Evolutionary conservation across 345 rosid genomes (phyloP), one percentile per base, ranked within the genome.

Genomic region (Gossypium longicalyx): DNA sequence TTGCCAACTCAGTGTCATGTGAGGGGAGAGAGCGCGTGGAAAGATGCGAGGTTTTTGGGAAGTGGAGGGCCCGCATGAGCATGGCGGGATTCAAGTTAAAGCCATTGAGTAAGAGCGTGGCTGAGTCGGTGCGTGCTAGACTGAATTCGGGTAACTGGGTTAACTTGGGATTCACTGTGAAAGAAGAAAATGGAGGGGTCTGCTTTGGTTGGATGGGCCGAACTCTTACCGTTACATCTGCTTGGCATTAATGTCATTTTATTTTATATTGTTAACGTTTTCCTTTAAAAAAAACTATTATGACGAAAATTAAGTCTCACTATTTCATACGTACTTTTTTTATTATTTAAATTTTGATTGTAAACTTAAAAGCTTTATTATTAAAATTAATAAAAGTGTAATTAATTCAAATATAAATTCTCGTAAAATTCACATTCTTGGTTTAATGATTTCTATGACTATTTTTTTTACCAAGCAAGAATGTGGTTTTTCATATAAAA

Each of bases 11-110:
- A 76, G 87, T 95, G 44, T 92, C 97, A 9, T 93, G 96, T 22
- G 99, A 95, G 80, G 97, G 98, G 38, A 73, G 89, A 72, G 88
- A 93, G 62, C 92, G 99, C 12, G 80, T 91, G 0, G 98, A 90
- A 80, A 89, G 99, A 80, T 93, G 97, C 80, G 97, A 95, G 81
- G 98, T 93, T 70, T 95, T 88, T 16, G 98, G 99, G 38, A 58
- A 58, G 63, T 58, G 63, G 38, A 10, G 63, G 38, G 63, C 63
- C 63, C 38, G 38, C 3, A 58, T 58, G 63, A 58, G 17, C 34
- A 58, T 58, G 63, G 63, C 17, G 1, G 63, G 99, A 79, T 95
- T 95, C 81, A 82, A 82, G 88, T 64, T 74, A 12, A 82, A 85
- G 84, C 87, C 85, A 17, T 49, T 86, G 87, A 85, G 92, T 72